These are phyloP conservation scores for Trametes maxima DNA, from an alignment of 768 basidiomycete genomes.

Conservation along the genomic window DNA sequence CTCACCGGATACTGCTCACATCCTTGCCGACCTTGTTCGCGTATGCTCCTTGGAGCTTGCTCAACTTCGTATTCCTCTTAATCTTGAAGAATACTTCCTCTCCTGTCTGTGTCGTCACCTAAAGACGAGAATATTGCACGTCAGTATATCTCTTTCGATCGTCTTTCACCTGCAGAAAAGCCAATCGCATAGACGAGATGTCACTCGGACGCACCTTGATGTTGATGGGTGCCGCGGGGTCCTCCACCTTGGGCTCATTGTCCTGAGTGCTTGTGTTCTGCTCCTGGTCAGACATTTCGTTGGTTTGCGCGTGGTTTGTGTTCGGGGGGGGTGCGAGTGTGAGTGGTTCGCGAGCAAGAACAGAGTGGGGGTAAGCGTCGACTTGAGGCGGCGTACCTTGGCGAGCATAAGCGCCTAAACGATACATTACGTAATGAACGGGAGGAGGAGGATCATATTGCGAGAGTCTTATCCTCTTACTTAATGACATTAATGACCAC, in stretches of 20 bases:
- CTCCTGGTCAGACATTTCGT: slow-evolving; percentile 57
- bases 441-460: background rate
- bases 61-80: slow-evolving; percentile 88
- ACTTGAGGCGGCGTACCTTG: background rate
- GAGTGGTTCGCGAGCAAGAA: slow-evolving; percentile 15
- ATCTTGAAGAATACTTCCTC: slow-evolving; percentile 98
- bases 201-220: slow-evolving; percentile 59
- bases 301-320: slow-evolving; percentile 3
- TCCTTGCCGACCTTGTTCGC: slow-evolving; percentile 93
- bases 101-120: slow-evolving; percentile 77
- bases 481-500: no score
- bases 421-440: slow-evolving; percentile 11
- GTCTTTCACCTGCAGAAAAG: background rate
- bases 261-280: slow-evolving; percentile 41
- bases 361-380: background rate
- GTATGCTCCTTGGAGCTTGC: slow-evolving; percentile 92
- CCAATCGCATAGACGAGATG: background rate
- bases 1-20: slow-evolving; percentile 83
- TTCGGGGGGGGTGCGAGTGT: background rate
- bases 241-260: slow-evolving; percentile 52
- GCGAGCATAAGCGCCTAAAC: background rate
- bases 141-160: background rate
- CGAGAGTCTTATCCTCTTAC: no score
- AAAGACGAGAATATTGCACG: background rate
- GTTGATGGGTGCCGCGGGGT: slow-evolving; percentile 69